Percentiles rank a stretch among this genome's conserved stretches.
Conservation (phyloP, 306 rosid genomes). For the Dalbergia cultrata region DNA sequence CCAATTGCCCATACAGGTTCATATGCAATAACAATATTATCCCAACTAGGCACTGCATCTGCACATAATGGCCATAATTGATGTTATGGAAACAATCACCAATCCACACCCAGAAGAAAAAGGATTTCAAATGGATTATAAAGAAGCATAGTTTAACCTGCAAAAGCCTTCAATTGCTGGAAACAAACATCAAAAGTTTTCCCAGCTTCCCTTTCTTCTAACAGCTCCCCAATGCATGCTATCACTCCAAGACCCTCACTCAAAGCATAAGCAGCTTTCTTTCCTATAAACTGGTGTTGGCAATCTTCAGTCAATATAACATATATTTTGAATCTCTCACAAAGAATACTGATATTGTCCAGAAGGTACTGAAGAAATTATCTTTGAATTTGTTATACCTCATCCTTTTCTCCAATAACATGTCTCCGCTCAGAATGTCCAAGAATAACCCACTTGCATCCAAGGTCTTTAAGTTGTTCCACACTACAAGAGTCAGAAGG, state of each 20-base stretch:
- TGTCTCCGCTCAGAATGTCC: slow-evolving; percentile 99
- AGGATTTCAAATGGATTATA: slow-evolving; percentile 1
- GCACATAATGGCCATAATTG: slow-evolving; percentile 41
- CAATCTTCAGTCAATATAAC: slow-evolving; percentile 48
- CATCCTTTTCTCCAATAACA: slow-evolving; percentile 90
- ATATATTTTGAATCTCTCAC: slow-evolving; percentile 33
- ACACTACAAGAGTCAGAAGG: slow-evolving; percentile 60
- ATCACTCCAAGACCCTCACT: slow-evolving; percentile 93
- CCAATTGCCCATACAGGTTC: slow-evolving; percentile 99
- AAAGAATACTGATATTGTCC: slow-evolving; percentile 31
- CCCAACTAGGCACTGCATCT: slow-evolving; percentile 98
- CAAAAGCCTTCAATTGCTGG: slow-evolving; percentile 89
- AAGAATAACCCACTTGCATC: slow-evolving; percentile 95
- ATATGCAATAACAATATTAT: slow-evolving; percentile 87
- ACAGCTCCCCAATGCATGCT: slow-evolving; percentile 94
- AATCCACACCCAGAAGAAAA: slow-evolving; percentile 25
- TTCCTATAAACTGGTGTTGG: slow-evolving; percentile 87
- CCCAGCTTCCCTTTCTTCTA: slow-evolving; percentile 96
- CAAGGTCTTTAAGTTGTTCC: slow-evolving; percentile 93
- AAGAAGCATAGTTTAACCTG: slow-evolving; percentile 61
- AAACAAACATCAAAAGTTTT: slow-evolving; percentile 89
- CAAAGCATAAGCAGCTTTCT: slow-evolving; percentile 98
- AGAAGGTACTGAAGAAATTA: slow-evolving; percentile 21
- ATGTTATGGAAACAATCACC: slow-evolving; percentile 35
- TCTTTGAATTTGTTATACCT: slow-evolving; percentile 66